Percentiles rank a stretch among this genome's conserved stretches.
These are phyloP conservation scores for Conringia planisiliqua DNA, from an alignment of 345 rosid species.

Conservation along the genomic window DNA sequence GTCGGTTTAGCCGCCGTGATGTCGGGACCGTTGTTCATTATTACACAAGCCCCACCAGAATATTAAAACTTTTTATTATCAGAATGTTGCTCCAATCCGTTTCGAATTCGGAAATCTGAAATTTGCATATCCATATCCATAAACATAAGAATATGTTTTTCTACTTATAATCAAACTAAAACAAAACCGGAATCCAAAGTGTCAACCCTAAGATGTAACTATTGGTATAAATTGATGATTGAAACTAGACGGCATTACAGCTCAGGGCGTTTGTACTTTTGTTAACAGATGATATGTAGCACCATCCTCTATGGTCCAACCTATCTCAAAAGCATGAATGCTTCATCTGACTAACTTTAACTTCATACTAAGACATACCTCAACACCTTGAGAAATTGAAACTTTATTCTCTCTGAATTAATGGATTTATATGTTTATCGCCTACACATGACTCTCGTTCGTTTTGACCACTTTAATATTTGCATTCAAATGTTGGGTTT, in stretches of 20 bases:
- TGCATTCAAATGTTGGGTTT: neutral
- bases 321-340: neutral
- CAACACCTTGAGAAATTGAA: neutral
- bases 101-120: neutral
- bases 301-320: constrained; percentile 16
- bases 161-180: neutral
- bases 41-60: neutral
- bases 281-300: constrained; percentile 18
- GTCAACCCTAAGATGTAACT: neutral
- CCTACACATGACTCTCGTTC: too few relatives aligned
- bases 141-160: neutral
- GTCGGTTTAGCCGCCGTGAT: constrained; percentile 11
- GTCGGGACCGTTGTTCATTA: constrained; percentile 6
- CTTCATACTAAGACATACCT: neutral
- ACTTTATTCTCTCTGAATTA: neutral
- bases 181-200: neutral
- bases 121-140: neutral
- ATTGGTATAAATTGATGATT: constrained; percentile 4
- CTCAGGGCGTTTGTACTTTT: constrained; percentile 13
- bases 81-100: neutral
- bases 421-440: neutral
- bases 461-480: too few relatives aligned
- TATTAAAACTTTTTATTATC: neutral
- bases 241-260: constrained; percentile 25
- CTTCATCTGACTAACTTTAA: neutral